Evolutionary conservation across 1,139 yeast genomes (phyloP), one percentile per base, ranked within the genome.

Genomic region (Pichia terricola): DNA sequence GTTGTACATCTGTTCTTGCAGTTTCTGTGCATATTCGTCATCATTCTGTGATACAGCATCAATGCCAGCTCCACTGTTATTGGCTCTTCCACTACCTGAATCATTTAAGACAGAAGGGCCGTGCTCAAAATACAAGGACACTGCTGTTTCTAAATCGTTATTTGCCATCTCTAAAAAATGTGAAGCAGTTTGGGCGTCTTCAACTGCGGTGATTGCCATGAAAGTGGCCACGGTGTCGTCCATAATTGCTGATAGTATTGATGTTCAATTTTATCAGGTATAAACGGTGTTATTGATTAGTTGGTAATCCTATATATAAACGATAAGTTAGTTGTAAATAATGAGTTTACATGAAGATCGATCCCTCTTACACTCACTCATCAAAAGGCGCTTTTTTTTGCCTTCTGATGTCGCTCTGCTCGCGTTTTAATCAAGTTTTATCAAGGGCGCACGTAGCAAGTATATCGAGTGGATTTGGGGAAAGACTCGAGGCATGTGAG

Each of bases 141-240:
- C 86, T 0, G 98, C 98, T 30, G 79, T 75, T 50, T 89, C 96
- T 39, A 91, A 62, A 58, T 87, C 79, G 46, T 81, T 80, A 42
- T 81, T 89, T 8, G 94, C 75, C 65, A 89, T 79, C 31, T 82
- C 89, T 39, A 94, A 65, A 59, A 82, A 94, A 56, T 81, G 88
- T 49, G 71, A 69, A 2, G 98, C 98, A 31, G 77, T 68, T 3
- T 72, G 72, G 2, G 76, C 72, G 58, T 85, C 94, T 3, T 78
- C 72, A 5, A 77, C 76, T 25, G 87, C 87, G 0, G 98, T 88
- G 45, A 94, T 82, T 34, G 94, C 91, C 60, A 89, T 70, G 62
- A 91, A 91, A 32, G 81, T 77, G 26, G 83, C 80, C 32, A 85
- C 67, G 39, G 71, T 65, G 45, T 78, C 87, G 27, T 55, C 60